Percentiles rank a stretch among this genome's conserved stretches.
phyloP scores from a whole-genome alignment of 2,329 filamentous ascomycete species.

The Dactylellina drechsleri region DNA sequence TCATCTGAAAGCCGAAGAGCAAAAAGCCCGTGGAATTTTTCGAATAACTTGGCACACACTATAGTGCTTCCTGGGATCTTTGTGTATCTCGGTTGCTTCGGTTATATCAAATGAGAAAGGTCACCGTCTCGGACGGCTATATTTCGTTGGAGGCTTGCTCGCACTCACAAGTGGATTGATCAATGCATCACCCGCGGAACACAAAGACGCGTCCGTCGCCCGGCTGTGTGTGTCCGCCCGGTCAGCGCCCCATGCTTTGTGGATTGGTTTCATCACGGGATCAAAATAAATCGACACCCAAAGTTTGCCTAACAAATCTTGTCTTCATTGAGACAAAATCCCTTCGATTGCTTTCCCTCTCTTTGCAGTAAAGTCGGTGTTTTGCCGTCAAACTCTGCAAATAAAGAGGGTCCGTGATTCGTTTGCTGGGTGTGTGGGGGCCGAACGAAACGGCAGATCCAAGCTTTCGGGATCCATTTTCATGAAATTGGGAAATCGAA shows the following conservation, averaged over 20 bases:
- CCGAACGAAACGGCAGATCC: slow-evolving; percentile 46
- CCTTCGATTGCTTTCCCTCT: background rate
- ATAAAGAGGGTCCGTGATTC: slow-evolving; percentile 17
- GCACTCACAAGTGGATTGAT: background rate
- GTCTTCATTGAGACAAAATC: slow-evolving; percentile 34
- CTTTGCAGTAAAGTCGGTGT: background rate
- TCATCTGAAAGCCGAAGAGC: slow-evolving; percentile 12
- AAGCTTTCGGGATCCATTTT: slow-evolving; percentile 25
- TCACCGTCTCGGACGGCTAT: slow-evolving; percentile 15
- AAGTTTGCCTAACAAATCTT: slow-evolving; percentile 22
- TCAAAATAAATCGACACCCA: background rate
- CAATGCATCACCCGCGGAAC: background rate
- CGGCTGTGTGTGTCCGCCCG: background rate
- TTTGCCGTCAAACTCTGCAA: background rate
- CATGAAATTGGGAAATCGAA: slow-evolving; percentile 16
- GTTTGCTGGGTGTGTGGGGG: slow-evolving; percentile 25
- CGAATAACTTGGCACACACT: no score
- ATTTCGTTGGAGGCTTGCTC: background rate
- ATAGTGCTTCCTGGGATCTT: no score
- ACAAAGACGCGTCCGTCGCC: background rate
- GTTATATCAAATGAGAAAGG: slow-evolving; percentile 17
- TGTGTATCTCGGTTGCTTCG: slow-evolving; percentile 14
- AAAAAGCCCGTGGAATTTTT: no score
- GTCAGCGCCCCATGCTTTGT: slow-evolving; percentile 9
- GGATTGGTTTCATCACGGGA: slow-evolving; percentile 5